Evolutionary conservation across 148 eudicot genomes (phyloP), one percentile per base, ranked within the genome.

Genomic region (Silene conica): DNA sequence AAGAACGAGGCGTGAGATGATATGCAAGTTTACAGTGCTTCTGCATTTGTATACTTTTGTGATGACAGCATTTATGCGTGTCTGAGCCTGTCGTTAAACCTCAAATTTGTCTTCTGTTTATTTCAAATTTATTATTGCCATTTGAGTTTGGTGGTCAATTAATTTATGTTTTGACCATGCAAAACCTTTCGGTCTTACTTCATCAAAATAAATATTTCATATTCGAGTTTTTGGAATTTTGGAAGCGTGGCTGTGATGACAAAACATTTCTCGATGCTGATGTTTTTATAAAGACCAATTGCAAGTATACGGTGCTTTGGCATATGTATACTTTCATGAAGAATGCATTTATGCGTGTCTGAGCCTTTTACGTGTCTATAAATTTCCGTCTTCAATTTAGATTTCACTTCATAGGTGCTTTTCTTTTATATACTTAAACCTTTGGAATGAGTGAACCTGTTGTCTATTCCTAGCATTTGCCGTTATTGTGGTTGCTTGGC

Each of bases 311-410:
- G 38, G 28, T 43, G 21, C 67, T 41, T 62, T 13, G 25, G 71
- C 63, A 46, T 67, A 15, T 64, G 82, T 65, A 16, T 80, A 66
- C 76, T 75, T 71, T 75, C 70, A n/a, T 79, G 82, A 80, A 70
- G 82, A 79, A 65, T 2, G 78, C 58, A 76, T 80, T 80, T 80
- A 75, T 80, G 83, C 83, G 79, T 80, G 83, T 80, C 83, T 80
- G 83, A 80, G 83, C 83, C 83, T 48, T 48, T 11, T 16, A 41
- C n/a, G n/a, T 41, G 10, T 67, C 54, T 22, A 8, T 38, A 12
- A 14, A 9, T 19, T 41, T 67, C 1, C 26, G 21, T 20, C 38
- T 13, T 67, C 23, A 11, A 31, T 31, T 3, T 31, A 31, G 34
- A 31, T 31, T 31, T 31, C 34, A 31, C 34, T 31, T 31, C 34